Percentiles rank a stretch among this genome's conserved stretches.
Conservation (phyloP, 225 moss, liverwort and hornwort genomes). For the Lunularia cruciata region DNA sequence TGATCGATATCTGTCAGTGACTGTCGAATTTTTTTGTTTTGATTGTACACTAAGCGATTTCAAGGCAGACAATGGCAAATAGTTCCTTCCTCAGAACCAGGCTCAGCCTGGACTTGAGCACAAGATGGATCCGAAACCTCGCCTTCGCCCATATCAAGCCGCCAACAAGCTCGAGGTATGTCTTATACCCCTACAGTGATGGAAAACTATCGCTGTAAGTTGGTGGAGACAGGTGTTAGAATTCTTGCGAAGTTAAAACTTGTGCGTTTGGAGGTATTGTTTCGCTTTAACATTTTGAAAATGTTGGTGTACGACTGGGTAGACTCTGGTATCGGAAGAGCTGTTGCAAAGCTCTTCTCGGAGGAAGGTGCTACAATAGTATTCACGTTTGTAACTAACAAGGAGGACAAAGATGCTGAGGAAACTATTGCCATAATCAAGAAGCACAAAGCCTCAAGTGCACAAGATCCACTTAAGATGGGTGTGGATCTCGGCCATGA, state of each 20-base stretch:
- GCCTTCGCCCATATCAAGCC: constrained; percentile 38
- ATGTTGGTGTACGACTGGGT: constrained; percentile 79
- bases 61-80: constrained; percentile 20
- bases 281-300: too few species aligned
- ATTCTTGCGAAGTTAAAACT: too few species aligned
- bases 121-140: constrained; percentile 57
- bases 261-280: too few species aligned
- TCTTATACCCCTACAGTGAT: too few species aligned
- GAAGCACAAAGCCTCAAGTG: constrained; percentile 42
- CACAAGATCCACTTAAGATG: constrained; percentile 60
- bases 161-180: constrained; percentile 70
- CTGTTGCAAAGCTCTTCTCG: constrained; percentile 61
- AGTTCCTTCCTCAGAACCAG: constrained; percentile 48
- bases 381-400: constrained; percentile 60
- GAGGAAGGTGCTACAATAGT: constrained; percentile 86
- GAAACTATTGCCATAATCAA: constrained; percentile 62
- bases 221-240: too few species aligned
- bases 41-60: neutral
- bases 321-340: constrained; percentile 83
- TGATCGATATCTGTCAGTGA: too few species aligned
- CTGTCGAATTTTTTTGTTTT: too few species aligned
- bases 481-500: constrained; percentile 65
- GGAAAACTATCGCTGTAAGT: too few species aligned
- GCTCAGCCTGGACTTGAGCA: constrained; percentile 71
- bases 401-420: constrained; percentile 64